Evolutionary conservation across 2,329 filamentous ascomycete species (phyloP).

Genomic region (Elsinoe ampelina): DNA sequence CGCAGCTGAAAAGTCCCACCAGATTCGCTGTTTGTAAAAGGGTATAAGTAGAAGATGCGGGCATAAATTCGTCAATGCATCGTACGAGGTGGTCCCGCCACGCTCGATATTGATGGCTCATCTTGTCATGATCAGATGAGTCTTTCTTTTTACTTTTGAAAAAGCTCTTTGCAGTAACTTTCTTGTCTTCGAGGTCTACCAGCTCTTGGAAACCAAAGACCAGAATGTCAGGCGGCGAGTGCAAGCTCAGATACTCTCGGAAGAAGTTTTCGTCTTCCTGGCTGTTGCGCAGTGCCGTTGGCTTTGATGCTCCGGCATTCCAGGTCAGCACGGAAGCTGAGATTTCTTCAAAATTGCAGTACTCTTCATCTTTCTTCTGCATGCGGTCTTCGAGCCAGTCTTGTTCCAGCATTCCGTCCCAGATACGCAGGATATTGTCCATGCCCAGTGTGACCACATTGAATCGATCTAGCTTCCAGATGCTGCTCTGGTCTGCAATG

Average conservation of each 20-base stretch:
- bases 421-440: conserved; percentile 73
- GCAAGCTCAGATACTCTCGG: conserved; percentile 64
- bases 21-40: conserved; percentile 81
- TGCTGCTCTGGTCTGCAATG: conserved; percentile 66
- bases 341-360: conserved; percentile 76
- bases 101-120: conserved; percentile 94
- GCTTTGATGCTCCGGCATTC: conserved; percentile 97
- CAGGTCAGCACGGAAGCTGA: conserved; percentile 78
- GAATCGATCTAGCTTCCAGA: conserved; percentile 73
- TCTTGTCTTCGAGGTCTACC: conserved; percentile 97
- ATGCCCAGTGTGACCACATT: conserved; percentile 82
- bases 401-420: conserved; percentile 88
- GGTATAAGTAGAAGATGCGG: conserved; percentile 66
- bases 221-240: conserved; percentile 74
- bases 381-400: conserved; percentile 91
- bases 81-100: conserved; percentile 87
- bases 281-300: conserved; percentile 64
- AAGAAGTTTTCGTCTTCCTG: conserved; percentile 68
- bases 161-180: conserved; percentile 82
- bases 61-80: conserved; percentile 75
- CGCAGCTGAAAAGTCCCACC: conserved; percentile 89
- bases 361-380: conserved; percentile 72
- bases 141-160: conserved; percentile 80
- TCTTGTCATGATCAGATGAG: conserved; percentile 71
- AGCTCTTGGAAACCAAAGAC: conserved; percentile 97